Evolutionary conservation across 2,329 filamentous ascomycete genomes (phyloP), one percentile per base, ranked within the genome.

Genomic region (Penicillium sp.): DNA sequence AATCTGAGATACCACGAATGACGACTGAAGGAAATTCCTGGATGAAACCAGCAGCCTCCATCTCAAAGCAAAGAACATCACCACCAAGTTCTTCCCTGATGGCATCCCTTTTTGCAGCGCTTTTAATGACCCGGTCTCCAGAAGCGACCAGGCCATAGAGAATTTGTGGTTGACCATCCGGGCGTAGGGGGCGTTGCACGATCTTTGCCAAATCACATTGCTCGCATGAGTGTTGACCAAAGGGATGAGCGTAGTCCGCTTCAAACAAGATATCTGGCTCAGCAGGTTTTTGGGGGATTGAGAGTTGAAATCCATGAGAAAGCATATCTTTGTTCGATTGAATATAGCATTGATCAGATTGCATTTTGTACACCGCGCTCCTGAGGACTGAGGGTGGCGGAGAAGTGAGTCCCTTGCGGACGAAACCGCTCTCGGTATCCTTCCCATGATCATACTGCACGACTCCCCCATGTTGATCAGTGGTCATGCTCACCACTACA

Each of bases 371-470:
- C 35, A 59, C 52, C 50, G 46, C 33, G 33, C n/a, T 49, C 18
- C 23, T 40, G 16, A 62, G 59, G 3, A 58, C 23, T 5, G 23
- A 20, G 26, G 49, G 56, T 43, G 43, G 63, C 5, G 48, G 52
- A 18, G 63, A 61, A 3, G 65, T 52, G 1, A 46, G 47, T 11
- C 64, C 64, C 16, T 62, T 70, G 5, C 47, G 57, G 21, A 61
- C 48, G 4, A 68, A 61, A 3, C 57, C 12, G 28, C 63, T 64
- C 20, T 63, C 57, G 12, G 26, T 52, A 1, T 64, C 8, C 56
- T 70, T 69, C 2, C 66, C 63, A n/a, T 62, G 51, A 42, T 69
- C 68, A 52, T 66, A 68, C 49, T 71, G 67, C 11, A 70, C 60
- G 14, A 69, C 64, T 2, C 68, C 68, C 18, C 59, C 56, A 16